A percentile compares a stretch with the other conserved stretches of the same genome.
These are phyloP conservation scores for Botrytis deweyae DNA, from an alignment of 2,329 filamentous ascomycete species.

Conservation along the genomic window DNA sequence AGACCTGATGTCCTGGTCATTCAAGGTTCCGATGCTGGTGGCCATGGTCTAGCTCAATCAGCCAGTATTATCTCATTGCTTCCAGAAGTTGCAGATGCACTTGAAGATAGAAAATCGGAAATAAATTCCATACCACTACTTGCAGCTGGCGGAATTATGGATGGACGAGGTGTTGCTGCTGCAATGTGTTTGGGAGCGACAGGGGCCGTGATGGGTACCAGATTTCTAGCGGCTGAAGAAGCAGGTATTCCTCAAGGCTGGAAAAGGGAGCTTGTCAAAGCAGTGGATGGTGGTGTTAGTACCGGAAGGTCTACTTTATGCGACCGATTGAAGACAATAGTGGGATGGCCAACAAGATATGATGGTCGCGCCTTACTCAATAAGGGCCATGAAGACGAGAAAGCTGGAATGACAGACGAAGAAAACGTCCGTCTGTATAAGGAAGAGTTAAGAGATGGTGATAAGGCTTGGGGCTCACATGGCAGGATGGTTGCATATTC, in stretches of 20 bases:
- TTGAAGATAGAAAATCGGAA: slow-evolving; percentile 24
- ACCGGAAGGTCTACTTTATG: slow-evolving; percentile 52
- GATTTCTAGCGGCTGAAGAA: slow-evolving; percentile 50
- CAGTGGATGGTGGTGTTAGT: slow-evolving; percentile 49
- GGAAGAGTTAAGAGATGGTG: slow-evolving; percentile 48
- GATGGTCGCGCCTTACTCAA: slow-evolving; percentile 60
- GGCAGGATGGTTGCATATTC: slow-evolving; percentile 62
- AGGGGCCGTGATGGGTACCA: slow-evolving; percentile 51
- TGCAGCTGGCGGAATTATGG: slow-evolving; percentile 42
- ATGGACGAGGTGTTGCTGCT: slow-evolving; percentile 41
- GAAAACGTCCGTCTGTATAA: slow-evolving; percentile 45
- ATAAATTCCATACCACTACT: slow-evolving; percentile 33
- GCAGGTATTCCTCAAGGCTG: slow-evolving; percentile 49
- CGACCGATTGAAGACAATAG: slow-evolving; percentile 53
- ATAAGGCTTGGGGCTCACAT: slow-evolving; percentile 51
- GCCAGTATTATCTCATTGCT: slow-evolving; percentile 40
- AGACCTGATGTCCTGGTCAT: slow-evolving; percentile 41
- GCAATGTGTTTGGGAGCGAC: slow-evolving; percentile 40
- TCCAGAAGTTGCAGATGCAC: slow-evolving; percentile 39
- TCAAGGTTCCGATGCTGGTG: slow-evolving; percentile 42
- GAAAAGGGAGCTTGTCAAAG: slow-evolving; percentile 46
- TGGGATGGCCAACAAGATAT: slow-evolving; percentile 56
- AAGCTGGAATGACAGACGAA: slow-evolving; percentile 41
- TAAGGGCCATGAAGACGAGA: slow-evolving; percentile 47
- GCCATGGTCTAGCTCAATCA: slow-evolving; percentile 38